Evolutionary conservation across 257 asterid species (phyloP), one percentile per base, ranked within the genome.

Genomic region (Marsdenia floribunda): DNA sequence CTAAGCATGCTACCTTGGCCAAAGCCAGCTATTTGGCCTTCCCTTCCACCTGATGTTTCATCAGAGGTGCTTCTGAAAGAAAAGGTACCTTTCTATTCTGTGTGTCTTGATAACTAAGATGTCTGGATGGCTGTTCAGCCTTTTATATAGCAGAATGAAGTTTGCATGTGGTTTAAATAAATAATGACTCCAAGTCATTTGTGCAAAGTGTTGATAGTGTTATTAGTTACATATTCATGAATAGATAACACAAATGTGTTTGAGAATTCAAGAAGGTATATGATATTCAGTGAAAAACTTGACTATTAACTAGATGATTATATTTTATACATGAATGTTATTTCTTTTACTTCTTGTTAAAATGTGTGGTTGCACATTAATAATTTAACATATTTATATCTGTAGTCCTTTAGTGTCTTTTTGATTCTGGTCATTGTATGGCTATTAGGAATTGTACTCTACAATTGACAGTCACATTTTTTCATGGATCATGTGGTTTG

Each of bases 1-100:
- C 96, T 95, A 79, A 95, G 99, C 90, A 92, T 92, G 96, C 85
- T 95, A 74, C 95, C 97, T 29, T 95, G 99, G 99, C 98, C 99
- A 53, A 95, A 95, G 87, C 98, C 96, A 58, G 92, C 90, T 81
- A 90, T 88, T 78, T 95, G 98, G 99, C 99, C 99, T 75, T 79
- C 95, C 78, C 91, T 95, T 78, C 99, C 99, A 67, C 60, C 97
- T 50, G 84, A 89, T 84, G 87, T 93, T 85, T 90, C 99, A 53
- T 75, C 96, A 26, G 93, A 88, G 85, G 94, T 90, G 83, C 91
- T 92, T 83, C 90, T 82, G 78, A 95, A 95, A 88, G 99, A 95
- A 87, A 95, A 95, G 91, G 99, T 89, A 82, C 61, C 86, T 84
- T 76, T 69, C 68, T 73, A 70, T 76, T 73, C 69, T 70, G 69